These are phyloP conservation scores for Candida alai DNA, from an alignment of 805 yeast species.

Conservation along the genomic window DNA sequence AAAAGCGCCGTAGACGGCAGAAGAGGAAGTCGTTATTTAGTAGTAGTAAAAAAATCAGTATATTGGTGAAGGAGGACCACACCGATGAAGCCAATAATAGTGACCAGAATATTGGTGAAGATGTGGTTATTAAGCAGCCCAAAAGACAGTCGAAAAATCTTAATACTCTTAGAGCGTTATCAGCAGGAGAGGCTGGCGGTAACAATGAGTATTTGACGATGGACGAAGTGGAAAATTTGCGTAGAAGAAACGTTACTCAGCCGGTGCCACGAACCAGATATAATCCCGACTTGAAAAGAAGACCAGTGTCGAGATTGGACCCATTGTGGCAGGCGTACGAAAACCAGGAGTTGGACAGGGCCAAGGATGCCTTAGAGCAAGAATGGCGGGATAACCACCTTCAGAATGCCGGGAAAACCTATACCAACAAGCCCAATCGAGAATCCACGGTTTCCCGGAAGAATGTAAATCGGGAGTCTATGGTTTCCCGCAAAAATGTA, in stretches of 20 bases:
- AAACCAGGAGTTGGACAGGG: slow-evolving; percentile 42
- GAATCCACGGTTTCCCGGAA: not conserved
- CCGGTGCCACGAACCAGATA: slow-evolving; percentile 31
- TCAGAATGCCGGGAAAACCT: slow-evolving; percentile 3
- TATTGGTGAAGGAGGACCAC: slow-evolving; percentile 32
- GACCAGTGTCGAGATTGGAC: slow-evolving; percentile 55
- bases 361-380: slow-evolving; percentile 35
- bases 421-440: not conserved
- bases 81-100: slow-evolving; percentile 18
- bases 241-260: slow-evolving; percentile 46
- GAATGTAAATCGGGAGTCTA: not conserved
- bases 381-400: slow-evolving; percentile 11
- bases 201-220: slow-evolving; percentile 36
- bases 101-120: slow-evolving; percentile 23
- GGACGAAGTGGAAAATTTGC: slow-evolving; percentile 42
- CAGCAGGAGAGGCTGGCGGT: slow-evolving; percentile 26
- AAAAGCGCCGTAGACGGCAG: slow-evolving; percentile 41
- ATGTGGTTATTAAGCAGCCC: slow-evolving; percentile 30
- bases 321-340: slow-evolving; percentile 54
- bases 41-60: slow-evolving; percentile 34
- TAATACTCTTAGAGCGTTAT: slow-evolving; percentile 29
- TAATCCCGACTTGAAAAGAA: slow-evolving; percentile 42
- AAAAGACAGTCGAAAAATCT: slow-evolving; percentile 31
- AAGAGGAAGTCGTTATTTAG: slow-evolving; percentile 38
- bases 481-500: slow-evolving; percentile 9